A percentile compares a stretch with the other conserved stretches of the same genome.
These are phyloP conservation scores for Filobasidium wieringae DNA, from an alignment of 768 basidiomycete genomes.

Conservation along the genomic window DNA sequence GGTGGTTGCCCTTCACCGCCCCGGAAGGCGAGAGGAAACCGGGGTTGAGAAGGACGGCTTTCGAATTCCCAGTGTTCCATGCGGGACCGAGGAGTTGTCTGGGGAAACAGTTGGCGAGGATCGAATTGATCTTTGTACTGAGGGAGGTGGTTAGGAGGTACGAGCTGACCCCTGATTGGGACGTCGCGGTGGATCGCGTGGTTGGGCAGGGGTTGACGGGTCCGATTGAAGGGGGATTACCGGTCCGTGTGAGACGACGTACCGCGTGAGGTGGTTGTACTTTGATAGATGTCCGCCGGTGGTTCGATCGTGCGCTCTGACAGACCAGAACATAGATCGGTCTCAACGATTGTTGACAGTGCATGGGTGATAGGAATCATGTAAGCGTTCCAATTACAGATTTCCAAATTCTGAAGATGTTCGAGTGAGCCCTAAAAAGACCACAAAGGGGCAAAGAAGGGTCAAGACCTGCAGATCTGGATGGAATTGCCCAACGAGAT, in stretches of 20 bases:
- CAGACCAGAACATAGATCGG: too few relatives aligned
- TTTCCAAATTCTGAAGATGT: too few relatives aligned
- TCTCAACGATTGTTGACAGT: too few relatives aligned
- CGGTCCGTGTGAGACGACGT: constrained; percentile 7
- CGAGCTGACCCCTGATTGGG: constrained; percentile 16
- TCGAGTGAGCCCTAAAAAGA: too few relatives aligned
- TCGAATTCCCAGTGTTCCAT: constrained; percentile 24
- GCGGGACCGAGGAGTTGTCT: constrained; percentile 26
- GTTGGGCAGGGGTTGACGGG: constrained; percentile 14
- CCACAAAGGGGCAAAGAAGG: too few relatives aligned
- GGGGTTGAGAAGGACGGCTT: constrained; percentile 16
- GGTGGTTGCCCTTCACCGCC: constrained; percentile 13
- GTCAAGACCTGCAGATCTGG: too few relatives aligned
- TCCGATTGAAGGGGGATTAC: constrained; percentile 17
- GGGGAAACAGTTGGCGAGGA: constrained; percentile 21
- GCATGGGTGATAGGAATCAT: too few relatives aligned
- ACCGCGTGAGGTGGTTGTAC: too few relatives aligned
- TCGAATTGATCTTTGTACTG: constrained; percentile 18
- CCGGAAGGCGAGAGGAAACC: background rate
- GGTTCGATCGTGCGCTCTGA: too few relatives aligned
- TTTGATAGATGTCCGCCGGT: too few relatives aligned
- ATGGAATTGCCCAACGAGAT: too few relatives aligned
- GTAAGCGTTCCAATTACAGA: too few relatives aligned
- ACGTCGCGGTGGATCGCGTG: background rate
- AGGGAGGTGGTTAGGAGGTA: constrained; percentile 15